Evolutionary conservation across 805 yeast species (phyloP).

Genomic region (Deakozyma indianensis): DNA sequence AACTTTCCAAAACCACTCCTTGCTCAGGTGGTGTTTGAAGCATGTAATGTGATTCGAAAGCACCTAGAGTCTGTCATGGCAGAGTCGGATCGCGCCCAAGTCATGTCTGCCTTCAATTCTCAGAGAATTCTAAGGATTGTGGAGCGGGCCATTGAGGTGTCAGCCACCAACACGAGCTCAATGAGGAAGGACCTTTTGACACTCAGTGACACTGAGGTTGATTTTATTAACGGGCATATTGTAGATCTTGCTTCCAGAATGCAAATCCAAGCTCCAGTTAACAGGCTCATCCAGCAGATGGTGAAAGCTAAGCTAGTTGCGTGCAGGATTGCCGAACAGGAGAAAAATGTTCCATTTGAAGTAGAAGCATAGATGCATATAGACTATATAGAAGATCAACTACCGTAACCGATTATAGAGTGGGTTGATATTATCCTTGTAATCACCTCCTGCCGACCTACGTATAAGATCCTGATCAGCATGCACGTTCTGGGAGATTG

Average conservation of each 20-base stretch:
- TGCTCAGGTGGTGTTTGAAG: conserved; percentile 30
- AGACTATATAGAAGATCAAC: no score
- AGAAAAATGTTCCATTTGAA: not conserved
- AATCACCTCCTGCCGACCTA: no score
- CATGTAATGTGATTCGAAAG: conserved; percentile 27
- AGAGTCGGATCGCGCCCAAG: conserved; percentile 3
- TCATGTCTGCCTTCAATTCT: conserved; percentile 7
- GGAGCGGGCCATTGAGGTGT: conserved; percentile 27
- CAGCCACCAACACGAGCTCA: conserved; percentile 49
- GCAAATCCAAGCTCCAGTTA: not conserved
- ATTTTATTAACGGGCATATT: conserved; percentile 72
- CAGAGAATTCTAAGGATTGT: conserved; percentile 24
- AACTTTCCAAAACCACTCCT: conserved; percentile 25
- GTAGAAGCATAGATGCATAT: not conserved
- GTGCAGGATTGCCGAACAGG: not conserved
- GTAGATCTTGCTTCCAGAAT: conserved; percentile 37
- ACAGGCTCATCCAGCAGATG: not conserved
- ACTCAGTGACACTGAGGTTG: conserved; percentile 56
- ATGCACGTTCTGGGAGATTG: no score
- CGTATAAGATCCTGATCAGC: no score
- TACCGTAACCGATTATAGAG: no score
- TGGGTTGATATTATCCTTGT: no score
- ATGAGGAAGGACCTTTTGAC: conserved; percentile 55
- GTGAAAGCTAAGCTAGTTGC: not conserved
- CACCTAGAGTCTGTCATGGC: conserved; percentile 16